These are phyloP conservation scores for Elaeagnus macrophylla DNA, from an alignment of 306 rosid species.

Conservation along the genomic window DNA sequence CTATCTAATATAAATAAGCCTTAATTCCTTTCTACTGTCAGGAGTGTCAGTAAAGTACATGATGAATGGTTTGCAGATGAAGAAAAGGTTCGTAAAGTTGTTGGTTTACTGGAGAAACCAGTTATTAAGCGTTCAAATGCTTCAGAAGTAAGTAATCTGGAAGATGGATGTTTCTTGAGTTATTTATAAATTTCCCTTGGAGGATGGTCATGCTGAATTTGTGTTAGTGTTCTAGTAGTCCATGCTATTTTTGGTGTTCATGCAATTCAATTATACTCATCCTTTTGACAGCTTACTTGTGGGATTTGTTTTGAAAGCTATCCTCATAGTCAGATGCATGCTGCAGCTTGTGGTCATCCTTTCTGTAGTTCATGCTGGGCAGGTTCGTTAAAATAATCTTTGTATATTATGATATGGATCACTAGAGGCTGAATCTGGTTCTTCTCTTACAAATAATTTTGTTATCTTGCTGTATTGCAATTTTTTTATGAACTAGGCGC, in stretches of 20 bases:
- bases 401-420: not conserved
- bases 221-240: not conserved
- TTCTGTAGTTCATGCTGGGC: slow-evolving; percentile 48
- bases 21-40: slow-evolving; percentile 12
- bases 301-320: slow-evolving; percentile 52
- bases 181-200: not conserved
- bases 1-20: slow-evolving; percentile 11
- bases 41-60: slow-evolving; percentile 62
- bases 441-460: too few relatives aligned
- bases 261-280: slow-evolving; percentile 10
- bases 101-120: slow-evolving; percentile 47
- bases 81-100: slow-evolving; percentile 47
- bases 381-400: slow-evolving; percentile 26
- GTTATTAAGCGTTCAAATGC: slow-evolving; percentile 27
- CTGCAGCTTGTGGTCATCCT: slow-evolving; percentile 52
- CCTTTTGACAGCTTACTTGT: slow-evolving; percentile 37
- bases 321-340: slow-evolving; percentile 27
- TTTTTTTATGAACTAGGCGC: too few relatives aligned
- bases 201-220: slow-evolving; percentile 8
- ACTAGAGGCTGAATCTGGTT: not conserved
- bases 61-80: slow-evolving; percentile 72
- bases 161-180: not conserved
- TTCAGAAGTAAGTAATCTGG: slow-evolving; percentile 32
- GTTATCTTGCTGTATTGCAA: too few relatives aligned
- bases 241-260: not conserved